Evolutionary conservation across 2,329 filamentous ascomycete species (phyloP).

Genomic region (Colletotrichum theobromicola): DNA sequence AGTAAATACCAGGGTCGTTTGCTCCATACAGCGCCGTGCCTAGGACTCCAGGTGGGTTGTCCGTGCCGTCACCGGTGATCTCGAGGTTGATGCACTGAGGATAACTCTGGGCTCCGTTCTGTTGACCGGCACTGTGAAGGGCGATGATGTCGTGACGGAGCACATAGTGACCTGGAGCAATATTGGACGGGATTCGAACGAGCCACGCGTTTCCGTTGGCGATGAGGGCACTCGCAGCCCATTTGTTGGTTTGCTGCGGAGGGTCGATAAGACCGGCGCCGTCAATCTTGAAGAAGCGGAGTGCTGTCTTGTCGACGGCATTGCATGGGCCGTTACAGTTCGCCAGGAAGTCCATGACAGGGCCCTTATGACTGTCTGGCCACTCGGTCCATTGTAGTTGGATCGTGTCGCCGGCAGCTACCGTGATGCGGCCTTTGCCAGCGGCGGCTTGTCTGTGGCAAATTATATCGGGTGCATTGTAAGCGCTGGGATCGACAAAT

Average conservation of each 20-base stretch:
- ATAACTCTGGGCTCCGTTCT: slow-evolving; percentile 52
- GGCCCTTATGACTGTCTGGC: slow-evolving; percentile 54
- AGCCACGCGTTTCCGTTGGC: slow-evolving; percentile 56
- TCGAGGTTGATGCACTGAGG: slow-evolving; percentile 62
- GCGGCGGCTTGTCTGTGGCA: slow-evolving; percentile 50
- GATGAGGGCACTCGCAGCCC: slow-evolving; percentile 50
- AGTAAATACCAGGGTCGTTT: slow-evolving; percentile 56
- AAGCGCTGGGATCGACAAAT: slow-evolving; percentile 52
- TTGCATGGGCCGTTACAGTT: slow-evolving; percentile 48
- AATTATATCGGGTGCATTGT: slow-evolving; percentile 48
- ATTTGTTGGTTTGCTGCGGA: slow-evolving; percentile 37
- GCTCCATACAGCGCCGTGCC: slow-evolving; percentile 59
- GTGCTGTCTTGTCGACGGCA: slow-evolving; percentile 42
- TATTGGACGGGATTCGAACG: slow-evolving; percentile 51
- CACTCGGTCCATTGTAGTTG: slow-evolving; percentile 54
- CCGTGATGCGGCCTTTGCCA: slow-evolving; percentile 42
- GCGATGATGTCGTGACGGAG: slow-evolving; percentile 61
- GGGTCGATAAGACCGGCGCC: slow-evolving; percentile 37
- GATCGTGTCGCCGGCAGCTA: slow-evolving; percentile 50
- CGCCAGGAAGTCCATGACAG: slow-evolving; percentile 51
- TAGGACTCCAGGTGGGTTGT: slow-evolving; percentile 47
- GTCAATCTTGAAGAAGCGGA: slow-evolving; percentile 54
- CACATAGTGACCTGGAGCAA: slow-evolving; percentile 58
- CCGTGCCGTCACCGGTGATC: slow-evolving; percentile 55
- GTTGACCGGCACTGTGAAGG: slow-evolving; percentile 50